These are phyloP conservation scores for Aspergillus pseudonomiae DNA, from an alignment of 2,329 filamentous ascomycete species.

Conservation along the genomic window DNA sequence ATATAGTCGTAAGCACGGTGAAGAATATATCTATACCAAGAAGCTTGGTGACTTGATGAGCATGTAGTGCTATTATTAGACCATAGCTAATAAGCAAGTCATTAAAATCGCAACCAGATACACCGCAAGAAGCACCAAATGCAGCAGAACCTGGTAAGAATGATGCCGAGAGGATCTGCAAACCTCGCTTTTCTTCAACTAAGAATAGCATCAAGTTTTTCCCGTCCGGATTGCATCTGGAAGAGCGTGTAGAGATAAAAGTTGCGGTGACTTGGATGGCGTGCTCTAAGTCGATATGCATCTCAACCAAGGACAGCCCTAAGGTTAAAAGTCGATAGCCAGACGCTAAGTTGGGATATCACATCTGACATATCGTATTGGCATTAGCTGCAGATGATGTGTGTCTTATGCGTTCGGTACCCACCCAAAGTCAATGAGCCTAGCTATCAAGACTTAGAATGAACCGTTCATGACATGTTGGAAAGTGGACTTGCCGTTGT, in stretches of 20 bases:
- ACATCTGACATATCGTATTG: constrained; percentile 6
- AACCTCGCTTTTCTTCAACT: not conserved
- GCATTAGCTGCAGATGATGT: constrained; percentile 1
- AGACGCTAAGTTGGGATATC: not conserved
- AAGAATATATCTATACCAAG: not conserved
- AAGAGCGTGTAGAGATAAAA: not conserved
- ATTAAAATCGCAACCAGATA: not conserved
- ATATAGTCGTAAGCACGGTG: not conserved
- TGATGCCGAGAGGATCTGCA: not conserved
- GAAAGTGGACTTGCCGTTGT: not conserved
- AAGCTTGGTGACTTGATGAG: not conserved
- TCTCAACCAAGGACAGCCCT: not conserved
- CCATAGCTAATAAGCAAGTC: not conserved
- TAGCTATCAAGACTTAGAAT: not conserved
- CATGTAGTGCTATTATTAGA: not conserved
- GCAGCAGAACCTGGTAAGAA: not conserved
- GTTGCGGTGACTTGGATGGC: constrained; percentile 1
- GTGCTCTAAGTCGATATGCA: not conserved
- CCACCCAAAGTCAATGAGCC: not conserved
- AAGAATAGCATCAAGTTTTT: constrained; percentile 2
- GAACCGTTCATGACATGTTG: not conserved
- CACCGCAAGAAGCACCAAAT: not conserved
- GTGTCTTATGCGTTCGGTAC: constrained; percentile 1
- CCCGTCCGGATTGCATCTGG: not conserved
- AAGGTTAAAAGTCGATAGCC: constrained; percentile 10